Evolutionary conservation across 2,329 filamentous ascomycete genomes (phyloP), one percentile per base, ranked within the genome.

Genomic region (Diaporthe helianthi): DNA sequence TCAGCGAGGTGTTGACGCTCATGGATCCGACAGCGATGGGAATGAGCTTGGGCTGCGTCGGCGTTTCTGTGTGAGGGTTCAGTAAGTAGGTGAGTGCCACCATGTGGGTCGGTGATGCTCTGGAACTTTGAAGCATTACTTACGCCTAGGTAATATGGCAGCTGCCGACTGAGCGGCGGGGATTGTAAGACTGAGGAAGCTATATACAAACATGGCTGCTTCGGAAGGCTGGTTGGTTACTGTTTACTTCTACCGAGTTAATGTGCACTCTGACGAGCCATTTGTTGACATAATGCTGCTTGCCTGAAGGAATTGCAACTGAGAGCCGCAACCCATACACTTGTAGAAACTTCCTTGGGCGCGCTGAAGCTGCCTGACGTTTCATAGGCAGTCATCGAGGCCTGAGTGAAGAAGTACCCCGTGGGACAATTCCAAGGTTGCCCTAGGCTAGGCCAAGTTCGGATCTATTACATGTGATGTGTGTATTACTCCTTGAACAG

Each of bases 1-100:
- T 63, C 29, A 63, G 58, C 6, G 58, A 63, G 4, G 58, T 63
- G 44, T 63, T 49, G n/a, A 63, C 58, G 12, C 58, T 63, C 58
- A 24, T 63, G 26, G 41, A 49, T 2, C 58, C 58, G 29, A 63
- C 58, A 3, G 58, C 58, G 29, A 63, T 49, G 26, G 58, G 58
- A 15, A 63, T 63, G n/a, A 63, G 58, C 44, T 33, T 63, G 17
- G 44, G 44, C n/a, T 24, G 44, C 24, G n/a, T n/a, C 5, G 41
- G 58, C 22, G 19, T 29, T 49, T 63, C 58, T 63, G 58, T 26
- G 44, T 13, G 29, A 4, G 44, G 19, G 8, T 41, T 63, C 22
- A 63, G 58, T 13, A 19, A 33, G 3, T 13, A 17, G 9, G 2
- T 31, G 9, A 0, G 15, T n/a, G 19, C 58, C 3, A 29, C 29